These are phyloP conservation scores for Eucalyptus viminalis DNA, from an alignment of 345 rosid species.

Conservation along the genomic window DNA sequence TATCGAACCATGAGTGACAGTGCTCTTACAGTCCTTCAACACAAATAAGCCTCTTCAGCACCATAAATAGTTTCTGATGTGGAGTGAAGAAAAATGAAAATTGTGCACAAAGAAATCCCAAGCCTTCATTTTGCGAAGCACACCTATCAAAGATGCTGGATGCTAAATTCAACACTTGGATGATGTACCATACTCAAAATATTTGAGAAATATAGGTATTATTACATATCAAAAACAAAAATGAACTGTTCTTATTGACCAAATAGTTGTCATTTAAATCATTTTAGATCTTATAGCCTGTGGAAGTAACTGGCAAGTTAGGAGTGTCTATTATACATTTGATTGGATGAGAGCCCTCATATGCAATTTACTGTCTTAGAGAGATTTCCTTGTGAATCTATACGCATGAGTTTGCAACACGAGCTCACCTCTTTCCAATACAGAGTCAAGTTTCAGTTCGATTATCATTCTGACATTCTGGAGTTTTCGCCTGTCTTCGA, in stretches of 20 bases:
- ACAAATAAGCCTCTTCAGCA: conserved; percentile 6
- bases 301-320: background rate
- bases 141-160: background rate
- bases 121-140: background rate
- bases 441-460: background rate
- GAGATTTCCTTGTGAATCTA: background rate
- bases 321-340: background rate
- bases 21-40: conserved; percentile 36
- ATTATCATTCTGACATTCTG: background rate
- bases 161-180: background rate
- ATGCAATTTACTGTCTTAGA: background rate
- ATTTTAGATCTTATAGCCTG: background rate
- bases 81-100: background rate
- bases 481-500: background rate
- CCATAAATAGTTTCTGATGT: background rate
- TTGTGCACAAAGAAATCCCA: background rate
- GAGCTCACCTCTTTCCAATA: background rate
- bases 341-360: background rate
- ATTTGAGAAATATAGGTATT: background rate
- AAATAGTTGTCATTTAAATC: background rate
- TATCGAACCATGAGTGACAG: conserved; percentile 23
- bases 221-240: background rate
- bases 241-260: background rate
- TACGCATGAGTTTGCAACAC: background rate
- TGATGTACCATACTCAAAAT: background rate